Evolutionary conservation across 768 basidiomycete species (phyloP).

Genomic region (Cystoderma amianthinum): DNA sequence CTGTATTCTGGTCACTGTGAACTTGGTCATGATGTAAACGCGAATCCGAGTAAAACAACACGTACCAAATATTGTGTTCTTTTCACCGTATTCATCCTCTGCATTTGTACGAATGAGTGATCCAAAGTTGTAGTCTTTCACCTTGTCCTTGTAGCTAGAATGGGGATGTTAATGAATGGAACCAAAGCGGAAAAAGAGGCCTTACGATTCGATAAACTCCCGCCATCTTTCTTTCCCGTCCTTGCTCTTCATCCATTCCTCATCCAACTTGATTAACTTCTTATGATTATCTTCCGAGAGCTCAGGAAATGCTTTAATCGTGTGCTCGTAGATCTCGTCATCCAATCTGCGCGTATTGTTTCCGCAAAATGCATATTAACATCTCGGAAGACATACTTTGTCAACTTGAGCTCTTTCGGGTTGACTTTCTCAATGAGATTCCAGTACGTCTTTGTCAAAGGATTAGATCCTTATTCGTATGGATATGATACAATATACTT

Average conservation of each 20-base stretch:
- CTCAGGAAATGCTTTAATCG: constrained; percentile 78
- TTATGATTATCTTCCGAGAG: constrained; percentile 41
- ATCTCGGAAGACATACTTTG: constrained; percentile 48
- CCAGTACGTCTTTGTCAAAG: constrained; percentile 75
- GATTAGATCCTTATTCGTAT: no score
- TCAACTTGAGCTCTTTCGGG: constrained; percentile 72
- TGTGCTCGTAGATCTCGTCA: constrained; percentile 84
- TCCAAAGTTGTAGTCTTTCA: constrained; percentile 96
- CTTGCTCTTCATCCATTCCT: constrained; percentile 87
- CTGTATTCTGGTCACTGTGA: constrained; percentile 63
- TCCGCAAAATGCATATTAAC: no score
- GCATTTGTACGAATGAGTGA: constrained; percentile 84
- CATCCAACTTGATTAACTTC: constrained; percentile 58
- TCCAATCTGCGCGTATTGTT: constrained; percentile 37
- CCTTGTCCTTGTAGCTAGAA: constrained; percentile 76
- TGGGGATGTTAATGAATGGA: neutral
- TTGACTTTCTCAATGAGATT: constrained; percentile 79
- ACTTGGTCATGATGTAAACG: neutral
- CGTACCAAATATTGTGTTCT: constrained; percentile 91
- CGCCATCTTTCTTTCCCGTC: constrained; percentile 90
- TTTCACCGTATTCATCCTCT: constrained; percentile 77
- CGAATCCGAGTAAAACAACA: no score
- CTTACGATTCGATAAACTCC: constrained; percentile 70
- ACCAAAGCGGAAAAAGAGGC: constrained; percentile 1
- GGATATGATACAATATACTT: constrained; percentile 57